Conservation (phyloP, 2,329 filamentous ascomycete species). For the Trichocomaceae sp. region DNA sequence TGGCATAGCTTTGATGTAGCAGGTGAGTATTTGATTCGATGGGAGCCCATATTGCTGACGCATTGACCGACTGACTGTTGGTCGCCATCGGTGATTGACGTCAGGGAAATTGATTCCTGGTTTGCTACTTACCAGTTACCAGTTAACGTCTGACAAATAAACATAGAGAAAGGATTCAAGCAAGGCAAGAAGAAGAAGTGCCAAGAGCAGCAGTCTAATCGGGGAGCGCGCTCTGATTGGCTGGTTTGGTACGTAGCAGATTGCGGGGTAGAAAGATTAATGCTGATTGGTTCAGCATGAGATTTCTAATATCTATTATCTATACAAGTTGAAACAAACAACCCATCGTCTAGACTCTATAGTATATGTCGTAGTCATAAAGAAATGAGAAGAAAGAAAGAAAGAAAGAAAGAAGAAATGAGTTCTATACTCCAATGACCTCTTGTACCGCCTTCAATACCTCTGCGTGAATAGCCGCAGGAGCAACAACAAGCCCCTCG, state of each 20-base stretch:
- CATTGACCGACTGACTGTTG: neutral
- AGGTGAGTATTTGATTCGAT: neutral
- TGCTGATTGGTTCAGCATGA: neutral
- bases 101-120: neutral
- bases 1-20: neutral
- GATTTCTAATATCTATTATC: too few relatives aligned
- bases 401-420: neutral
- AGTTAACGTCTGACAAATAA: neutral
- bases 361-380: neutral
- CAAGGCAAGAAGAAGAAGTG: neutral
- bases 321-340: too few relatives aligned
- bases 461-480: slow-evolving; percentile 28
- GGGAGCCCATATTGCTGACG: neutral
- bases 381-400: too few relatives aligned
- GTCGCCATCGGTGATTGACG: neutral
- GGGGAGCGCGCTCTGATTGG: neutral
- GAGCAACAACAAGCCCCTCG: slow-evolving; percentile 38
- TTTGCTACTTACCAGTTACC: neutral
- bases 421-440: neutral
- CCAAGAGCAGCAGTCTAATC: neutral
- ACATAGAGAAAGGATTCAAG: neutral
- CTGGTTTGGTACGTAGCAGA: neutral
- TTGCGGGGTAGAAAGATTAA: neutral
- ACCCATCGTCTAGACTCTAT: too few relatives aligned
- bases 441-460: slow-evolving; percentile 26